phyloP scores from a whole-genome alignment of 2,329 filamentous ascomycete species.

The Fusarium sp. region DNA sequence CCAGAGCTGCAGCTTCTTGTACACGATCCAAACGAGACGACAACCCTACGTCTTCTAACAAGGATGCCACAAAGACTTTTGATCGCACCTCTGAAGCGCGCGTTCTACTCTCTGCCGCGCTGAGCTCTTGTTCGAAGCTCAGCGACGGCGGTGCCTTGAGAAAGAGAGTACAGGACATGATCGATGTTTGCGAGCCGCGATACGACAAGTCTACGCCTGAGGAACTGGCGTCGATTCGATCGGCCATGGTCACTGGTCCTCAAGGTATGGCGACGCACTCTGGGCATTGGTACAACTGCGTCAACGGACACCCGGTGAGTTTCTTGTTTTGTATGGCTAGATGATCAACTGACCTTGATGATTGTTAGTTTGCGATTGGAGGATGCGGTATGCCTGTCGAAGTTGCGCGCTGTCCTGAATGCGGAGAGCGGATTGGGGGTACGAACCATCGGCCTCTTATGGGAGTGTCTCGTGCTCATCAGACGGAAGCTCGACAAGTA shows the following conservation, averaged over 20 bases:
- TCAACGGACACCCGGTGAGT: conserved; percentile 45
- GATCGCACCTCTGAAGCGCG: too few species aligned
- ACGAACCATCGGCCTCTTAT: too few species aligned
- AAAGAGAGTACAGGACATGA: conserved; percentile 15
- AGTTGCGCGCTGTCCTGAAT: conserved; percentile 68
- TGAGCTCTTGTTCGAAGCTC: too few species aligned
- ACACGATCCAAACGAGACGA: too few species aligned
- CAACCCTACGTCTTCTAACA: too few species aligned
- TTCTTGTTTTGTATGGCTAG: too few species aligned
- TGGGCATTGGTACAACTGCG: conserved; percentile 48
- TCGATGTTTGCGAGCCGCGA: conserved; percentile 46
- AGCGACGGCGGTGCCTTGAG: not conserved
- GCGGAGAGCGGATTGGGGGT: conserved; percentile 51
- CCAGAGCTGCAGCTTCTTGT: too few species aligned
- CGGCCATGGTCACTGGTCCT: too few species aligned
- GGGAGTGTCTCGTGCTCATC: not conserved
- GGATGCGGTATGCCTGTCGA: conserved; percentile 75
- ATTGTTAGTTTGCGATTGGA: conserved; percentile 64
- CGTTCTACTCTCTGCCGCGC: too few species aligned
- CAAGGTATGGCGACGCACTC: conserved; percentile 52
- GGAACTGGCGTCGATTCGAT: conserved; percentile 55
- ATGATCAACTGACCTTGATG: too few species aligned
- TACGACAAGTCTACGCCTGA: conserved; percentile 54
- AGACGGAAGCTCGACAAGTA: conserved; percentile 3
- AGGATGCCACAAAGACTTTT: too few species aligned